Evolutionary conservation across 2,329 filamentous ascomycete genomes (phyloP).

Genomic region (Colletotrichum graminicola): DNA sequence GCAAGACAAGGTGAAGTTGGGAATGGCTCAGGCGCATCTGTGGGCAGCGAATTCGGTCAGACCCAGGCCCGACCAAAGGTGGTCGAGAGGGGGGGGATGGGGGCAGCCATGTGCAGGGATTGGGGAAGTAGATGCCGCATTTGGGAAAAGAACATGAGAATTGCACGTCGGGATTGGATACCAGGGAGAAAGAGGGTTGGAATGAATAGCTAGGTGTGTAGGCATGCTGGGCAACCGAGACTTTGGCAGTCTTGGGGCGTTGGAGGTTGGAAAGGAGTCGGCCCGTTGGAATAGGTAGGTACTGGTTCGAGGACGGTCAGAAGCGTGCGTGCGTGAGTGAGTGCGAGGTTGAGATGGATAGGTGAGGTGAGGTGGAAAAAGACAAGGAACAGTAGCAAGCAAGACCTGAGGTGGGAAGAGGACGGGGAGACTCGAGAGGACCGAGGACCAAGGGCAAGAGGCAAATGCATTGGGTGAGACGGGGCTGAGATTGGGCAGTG

Average conservation of each 20-base stretch:
- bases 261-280: not conserved
- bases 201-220: not conserved
- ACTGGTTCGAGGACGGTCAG: constrained; percentile 25
- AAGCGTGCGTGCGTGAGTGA: constrained; percentile 12
- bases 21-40: constrained; percentile 34
- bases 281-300: not conserved
- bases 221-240: constrained; percentile 3
- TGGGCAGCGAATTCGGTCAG: constrained; percentile 32
- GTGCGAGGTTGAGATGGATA: not conserved
- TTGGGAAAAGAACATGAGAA: constrained; percentile 11
- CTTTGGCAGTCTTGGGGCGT: constrained; percentile 12
- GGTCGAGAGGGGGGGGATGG: constrained; percentile 5
- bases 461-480: not conserved
- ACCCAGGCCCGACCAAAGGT: constrained; percentile 17
- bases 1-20: constrained; percentile 22
- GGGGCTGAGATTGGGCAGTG: constrained; percentile 1
- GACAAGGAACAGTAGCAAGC: not conserved
- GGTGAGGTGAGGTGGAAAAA: not conserved
- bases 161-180: constrained; percentile 14
- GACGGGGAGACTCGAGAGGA: not conserved
- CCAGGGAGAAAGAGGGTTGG: not conserved
- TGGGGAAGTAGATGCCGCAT: constrained; percentile 11
- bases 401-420: not conserved
- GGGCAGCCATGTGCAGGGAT: constrained; percentile 14
- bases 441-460: not conserved